These are phyloP conservation scores for Rhizomucor pusillus DNA, from an alignment of 371 early-diverging fungal species.

Conservation along the genomic window DNA sequence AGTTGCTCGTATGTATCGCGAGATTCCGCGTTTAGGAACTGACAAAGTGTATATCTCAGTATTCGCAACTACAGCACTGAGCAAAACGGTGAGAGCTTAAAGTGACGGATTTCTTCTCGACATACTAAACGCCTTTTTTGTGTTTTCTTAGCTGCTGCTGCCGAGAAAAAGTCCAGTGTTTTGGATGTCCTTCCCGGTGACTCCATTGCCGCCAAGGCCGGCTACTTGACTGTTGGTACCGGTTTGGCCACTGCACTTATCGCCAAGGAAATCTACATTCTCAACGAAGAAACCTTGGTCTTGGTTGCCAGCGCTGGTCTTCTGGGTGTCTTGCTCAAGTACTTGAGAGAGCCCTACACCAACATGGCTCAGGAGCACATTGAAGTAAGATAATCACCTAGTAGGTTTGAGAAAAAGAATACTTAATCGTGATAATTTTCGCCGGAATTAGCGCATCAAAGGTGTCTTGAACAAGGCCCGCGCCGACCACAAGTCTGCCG, in stretches of 20 bases:
- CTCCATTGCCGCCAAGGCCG: constrained; percentile 85
- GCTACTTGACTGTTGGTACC: constrained; percentile 79
- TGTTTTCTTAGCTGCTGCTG: constrained; percentile 18
- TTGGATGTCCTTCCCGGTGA: constrained; percentile 92
- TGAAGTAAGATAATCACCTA: constrained; percentile 51
- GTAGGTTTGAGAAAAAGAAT: too few relatives aligned
- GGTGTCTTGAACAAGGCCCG: constrained; percentile 82
- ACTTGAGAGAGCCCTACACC: constrained; percentile 81
- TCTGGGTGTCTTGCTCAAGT: constrained; percentile 70
- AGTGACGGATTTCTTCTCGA: not conserved
- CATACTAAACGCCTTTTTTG: constrained; percentile 1
- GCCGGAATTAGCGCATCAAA: constrained; percentile 74
- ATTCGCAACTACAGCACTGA: constrained; percentile 39
- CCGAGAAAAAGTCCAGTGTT: constrained; percentile 81
- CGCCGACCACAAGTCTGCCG: constrained; percentile 88
- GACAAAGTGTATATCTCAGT: constrained; percentile 13
- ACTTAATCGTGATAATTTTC: too few relatives aligned
- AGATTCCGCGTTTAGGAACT: too few relatives aligned
- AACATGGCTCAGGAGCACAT: constrained; percentile 86
- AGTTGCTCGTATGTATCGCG: too few relatives aligned
- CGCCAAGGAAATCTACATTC: constrained; percentile 95
- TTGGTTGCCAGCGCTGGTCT: constrained; percentile 75
- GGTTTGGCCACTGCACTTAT: constrained; percentile 86
- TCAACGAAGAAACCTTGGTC: constrained; percentile 93
- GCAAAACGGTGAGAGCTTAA: constrained; percentile 22